Conservation (phyloP, 1,139 yeast genomes). For the Lodderomyces orthopsilosis region DNA sequence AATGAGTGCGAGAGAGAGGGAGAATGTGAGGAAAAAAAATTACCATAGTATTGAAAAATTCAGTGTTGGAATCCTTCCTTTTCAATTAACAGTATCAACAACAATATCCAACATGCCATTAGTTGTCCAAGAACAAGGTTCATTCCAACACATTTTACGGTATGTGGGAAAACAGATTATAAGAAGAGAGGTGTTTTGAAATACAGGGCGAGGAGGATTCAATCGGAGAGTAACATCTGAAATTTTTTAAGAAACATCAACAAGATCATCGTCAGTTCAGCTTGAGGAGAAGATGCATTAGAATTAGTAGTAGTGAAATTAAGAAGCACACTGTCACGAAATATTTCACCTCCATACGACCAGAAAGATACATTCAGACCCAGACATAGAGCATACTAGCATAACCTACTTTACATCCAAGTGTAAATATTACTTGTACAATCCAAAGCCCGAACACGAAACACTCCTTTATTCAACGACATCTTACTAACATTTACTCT, state of each 20-base stretch:
- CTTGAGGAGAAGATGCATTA: not conserved
- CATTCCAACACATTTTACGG: conserved; percentile 99
- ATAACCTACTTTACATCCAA: not conserved
- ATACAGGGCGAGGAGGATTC: no score
- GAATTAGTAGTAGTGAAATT: no score
- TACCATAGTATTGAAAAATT: not conserved
- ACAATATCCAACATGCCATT: conserved; percentile 69
- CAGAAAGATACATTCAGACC: no score
- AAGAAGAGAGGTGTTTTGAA: not conserved
- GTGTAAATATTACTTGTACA: no score
- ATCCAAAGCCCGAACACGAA: no score
- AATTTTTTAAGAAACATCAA: not conserved
- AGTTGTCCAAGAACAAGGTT: conserved; percentile 98
- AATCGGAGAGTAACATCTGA: not conserved
- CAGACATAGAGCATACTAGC: no score
- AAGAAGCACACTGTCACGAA: no score
- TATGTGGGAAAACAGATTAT: conserved; percentile 43
- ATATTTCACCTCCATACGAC: no score
- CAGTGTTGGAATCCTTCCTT: conserved; percentile 1
- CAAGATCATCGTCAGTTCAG: not conserved
- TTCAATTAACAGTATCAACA: conserved; percentile 3
- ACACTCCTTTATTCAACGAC: not conserved
- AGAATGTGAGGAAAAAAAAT: conserved; percentile 12
- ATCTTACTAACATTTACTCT: conserved; percentile 29
- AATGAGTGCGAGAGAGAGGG: conserved; percentile 1